A percentile compares a stretch with the other conserved stretches of the same genome.
These are phyloP conservation scores for Tylopilus vinaceipallidus DNA, from an alignment of 768 basidiomycete species.

Conservation along the genomic window DNA sequence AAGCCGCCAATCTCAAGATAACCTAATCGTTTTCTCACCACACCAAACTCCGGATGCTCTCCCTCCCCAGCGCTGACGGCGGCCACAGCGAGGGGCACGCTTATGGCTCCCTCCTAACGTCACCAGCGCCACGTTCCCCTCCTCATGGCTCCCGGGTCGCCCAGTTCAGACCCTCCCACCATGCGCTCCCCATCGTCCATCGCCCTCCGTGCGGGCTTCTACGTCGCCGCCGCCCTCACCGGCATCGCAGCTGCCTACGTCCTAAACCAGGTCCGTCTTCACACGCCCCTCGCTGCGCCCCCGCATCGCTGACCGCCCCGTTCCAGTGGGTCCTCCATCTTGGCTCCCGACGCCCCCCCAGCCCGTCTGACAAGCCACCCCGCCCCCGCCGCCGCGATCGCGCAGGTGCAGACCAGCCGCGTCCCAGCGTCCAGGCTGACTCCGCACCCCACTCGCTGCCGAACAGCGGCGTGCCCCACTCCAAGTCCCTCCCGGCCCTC, in stretches of 20 bases:
- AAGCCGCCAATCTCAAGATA: too few species aligned
- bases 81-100: too few species aligned
- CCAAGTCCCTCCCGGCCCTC: conserved; percentile 1
- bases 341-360: neutral
- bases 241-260: conserved; percentile 22
- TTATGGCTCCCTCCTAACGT: neutral
- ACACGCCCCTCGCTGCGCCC: accelerated
- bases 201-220: conserved; percentile 8
- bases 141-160: too few species aligned
- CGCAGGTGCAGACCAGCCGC: too few species aligned
- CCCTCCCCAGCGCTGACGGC: too few species aligned
- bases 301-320: neutral
- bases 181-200: conserved; percentile 14
- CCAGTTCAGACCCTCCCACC: too few species aligned
- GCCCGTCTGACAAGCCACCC: neutral
- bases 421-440: too few species aligned
- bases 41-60: too few species aligned
- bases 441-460: neutral
- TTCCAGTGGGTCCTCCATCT: conserved; percentile 13
- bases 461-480: neutral
- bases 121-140: neutral
- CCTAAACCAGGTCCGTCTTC: conserved; percentile 15
- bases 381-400: neutral
- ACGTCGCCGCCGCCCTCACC: conserved; percentile 12
- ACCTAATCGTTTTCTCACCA: neutral